A percentile compares a stretch with the other conserved stretches of the same genome.
phyloP scores from a whole-genome alignment of 2,329 filamentous ascomycete species.

The Talaromyces sp. region DNA sequence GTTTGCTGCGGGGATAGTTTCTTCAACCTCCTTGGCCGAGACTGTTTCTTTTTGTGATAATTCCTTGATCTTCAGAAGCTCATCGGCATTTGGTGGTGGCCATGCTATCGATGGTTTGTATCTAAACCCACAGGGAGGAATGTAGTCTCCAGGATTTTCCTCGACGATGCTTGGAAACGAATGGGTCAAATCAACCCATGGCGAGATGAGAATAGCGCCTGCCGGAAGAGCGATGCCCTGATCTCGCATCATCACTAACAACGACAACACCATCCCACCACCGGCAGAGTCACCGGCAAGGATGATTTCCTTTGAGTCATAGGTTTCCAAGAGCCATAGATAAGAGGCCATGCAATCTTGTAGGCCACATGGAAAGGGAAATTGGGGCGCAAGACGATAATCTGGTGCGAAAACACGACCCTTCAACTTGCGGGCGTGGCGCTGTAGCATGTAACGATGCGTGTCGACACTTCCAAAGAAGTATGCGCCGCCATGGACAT shows the following conservation, averaged over 20 bases:
- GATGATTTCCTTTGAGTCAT: slow-evolving; percentile 80
- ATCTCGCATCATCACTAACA: slow-evolving; percentile 81
- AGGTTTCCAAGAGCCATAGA: slow-evolving; percentile 73
- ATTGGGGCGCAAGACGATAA: slow-evolving; percentile 89
- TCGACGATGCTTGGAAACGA: slow-evolving; percentile 88
- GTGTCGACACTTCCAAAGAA: slow-evolving; percentile 96
- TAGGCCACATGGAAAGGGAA: slow-evolving; percentile 90
- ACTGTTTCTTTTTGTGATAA: slow-evolving; percentile 50
- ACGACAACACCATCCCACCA: slow-evolving; percentile 80
- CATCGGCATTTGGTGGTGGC: slow-evolving; percentile 85
- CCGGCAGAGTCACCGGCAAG: slow-evolving; percentile 92
- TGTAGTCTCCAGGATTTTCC: slow-evolving; percentile 78
- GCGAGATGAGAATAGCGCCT: slow-evolving; percentile 86
- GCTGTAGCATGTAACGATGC: slow-evolving; percentile 97
- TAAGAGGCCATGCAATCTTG: slow-evolving; percentile 90
- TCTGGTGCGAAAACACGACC: slow-evolving; percentile 83
- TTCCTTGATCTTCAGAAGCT: slow-evolving; percentile 57
- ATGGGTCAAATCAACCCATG: slow-evolving; percentile 94
- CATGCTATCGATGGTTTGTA: slow-evolving; percentile 88
- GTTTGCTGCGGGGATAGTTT: slow-evolving; percentile 19
- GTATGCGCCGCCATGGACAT: slow-evolving; percentile 92
- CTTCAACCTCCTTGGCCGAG: slow-evolving; percentile 24
- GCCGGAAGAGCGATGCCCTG: slow-evolving; percentile 82
- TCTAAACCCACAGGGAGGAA: slow-evolving; percentile 83
- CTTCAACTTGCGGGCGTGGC: slow-evolving; percentile 91